Base-by-base conservation (phyloP, 148 eudicot genomes). In the Tetragonia tetragonoides region DNA sequence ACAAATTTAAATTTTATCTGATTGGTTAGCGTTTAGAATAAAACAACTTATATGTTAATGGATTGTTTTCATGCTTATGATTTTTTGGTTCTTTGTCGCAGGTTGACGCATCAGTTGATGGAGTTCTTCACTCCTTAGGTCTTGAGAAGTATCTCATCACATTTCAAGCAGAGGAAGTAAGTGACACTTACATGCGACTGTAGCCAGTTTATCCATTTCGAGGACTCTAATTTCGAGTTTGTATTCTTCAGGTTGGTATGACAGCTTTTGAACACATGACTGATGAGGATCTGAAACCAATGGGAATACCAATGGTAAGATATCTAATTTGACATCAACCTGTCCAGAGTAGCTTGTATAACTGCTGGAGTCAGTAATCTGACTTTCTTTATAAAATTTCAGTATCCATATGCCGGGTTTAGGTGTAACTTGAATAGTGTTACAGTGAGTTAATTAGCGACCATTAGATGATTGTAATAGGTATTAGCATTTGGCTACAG, bases 261-360 rank as follows among this genome's bases (percentile, higher is more conserved):
- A 67, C 95, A 57, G 91, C 98, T 21, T 92, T 94, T 72, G 79
- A 88, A 78, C 95, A 92, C 81, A 92, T 94, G 98, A 94, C 81
- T 14, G 98, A 94, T 75, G 94, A 86, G 61, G 98, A 94, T 77
- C 88, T 94, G 37, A 94, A 90, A 77, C 94, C 88, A 75, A 78
- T 94, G 84, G 98, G 98, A 83, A 81, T 94, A 80, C 98, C 98
- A 60, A 94, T 94, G 98, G 98, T 91, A 80, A 84, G 82, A 42
- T 78, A 38, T 40, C n/a, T 63, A 56, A 28, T 74, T 17, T 21
- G 6, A 20, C 34, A 7, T 44, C 9, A 63, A 28, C 47, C 69
- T n/a, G 21, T 69, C 5, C 20, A 38, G 40, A 46, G 9, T 56
- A 60, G 12, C 47, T 24, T 61, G 65, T 18, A 57, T 18, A 57